Evolutionary conservation across 495 filamentous ascomycete species (phyloP), one percentile per base, ranked within the genome.

Genomic region (Hypoxylon cercidicola): DNA sequence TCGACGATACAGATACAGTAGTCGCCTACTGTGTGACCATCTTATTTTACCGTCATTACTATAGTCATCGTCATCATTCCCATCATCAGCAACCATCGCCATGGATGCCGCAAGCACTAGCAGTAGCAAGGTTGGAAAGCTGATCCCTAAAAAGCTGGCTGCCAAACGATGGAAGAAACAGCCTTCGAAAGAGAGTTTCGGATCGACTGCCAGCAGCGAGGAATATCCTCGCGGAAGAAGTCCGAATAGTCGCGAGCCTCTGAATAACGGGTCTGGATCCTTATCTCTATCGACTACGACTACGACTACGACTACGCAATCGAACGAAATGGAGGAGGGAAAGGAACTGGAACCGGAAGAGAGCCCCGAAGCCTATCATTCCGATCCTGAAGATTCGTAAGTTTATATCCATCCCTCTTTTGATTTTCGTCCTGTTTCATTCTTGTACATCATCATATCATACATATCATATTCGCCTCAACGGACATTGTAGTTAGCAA

Each of bases 151-250:
- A 66, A 70, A 73, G 41, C 69, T 85, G 28, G 67, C 71, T 23
- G 70, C 70, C 25, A 82, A 79, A 51, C 77, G 78, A 43, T 78
- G 77, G 63, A 82, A 73, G 68, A 80, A 76, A 54, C 74, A 72
- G 20, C 67, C 71, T 63, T 70, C 75, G 55, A 62, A 70, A 61
- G 71, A 78, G 63, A 72, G 74, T 73, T 64, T 77, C 72, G 61
- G 76, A 64, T 65, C 69, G 48, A 58, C 72, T 65, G 46, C 69
- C 64, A 73, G 68, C 43, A 67, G 64, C 65, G 71, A 69, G 45
- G 71, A 69, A 28, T 53, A 64, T 64, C 46, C 68, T 60, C 70
- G 67, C n/a, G 70, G 64, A 30, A 59, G 56, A 59, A 72, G 62
- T 52, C 54, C 60, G 28, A 68, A 59, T 51, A 73, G 66, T 32